Evolutionary conservation across 2,329 filamentous ascomycete genomes (phyloP), one percentile per base, ranked within the genome.

Genomic region (Aureobasidium melanogenum): DNA sequence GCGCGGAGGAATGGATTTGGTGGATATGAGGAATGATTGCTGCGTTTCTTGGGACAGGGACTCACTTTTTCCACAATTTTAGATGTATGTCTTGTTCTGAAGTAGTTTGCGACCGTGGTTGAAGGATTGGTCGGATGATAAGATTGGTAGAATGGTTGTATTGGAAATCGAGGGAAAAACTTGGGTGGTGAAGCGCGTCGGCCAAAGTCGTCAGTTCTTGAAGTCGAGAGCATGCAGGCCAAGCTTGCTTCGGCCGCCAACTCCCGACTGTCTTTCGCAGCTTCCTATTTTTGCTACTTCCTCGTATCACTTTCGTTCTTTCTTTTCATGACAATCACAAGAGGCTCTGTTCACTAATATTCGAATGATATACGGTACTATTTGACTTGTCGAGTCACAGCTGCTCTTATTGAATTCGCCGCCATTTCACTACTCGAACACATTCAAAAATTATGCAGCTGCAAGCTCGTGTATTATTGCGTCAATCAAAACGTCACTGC

Each of bases 41-140:
- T 34, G 41, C 46, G 39, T 32, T 44, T 54, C 32, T 44, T 43
- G 54, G 36, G 28, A 17, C 17, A 3, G 30, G 19, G 15, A 54
- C 52, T 44, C 10, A 44, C 52, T 56, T n/a, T 41, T 17, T 56
- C 41, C 10, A 34, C 28, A 5, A 10, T 32, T 22, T 44, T 43
- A 14, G 15, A 19, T 22, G n/a, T 12, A 44, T 32, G 17, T 15
- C 5, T 28, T 2, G 22, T 47, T 22, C 41, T 58, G 15, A 1
- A 38, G 43, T 36, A 15, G 26, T 38, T 26, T n/a, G 56, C 56
- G 56, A 59, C 56, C 56, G 43, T 41, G 44, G 41, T 38, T 48
- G 44, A 50, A 30, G 19, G 14, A 15, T 36, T 48, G 8, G 36
- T 14, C 30, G 14, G 17, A 39, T 39, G 44, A 5, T 9, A 22